phyloP scores from a whole-genome alignment of 495 filamentous ascomycete genomes.

The Annulohypoxylon nitens region DNA sequence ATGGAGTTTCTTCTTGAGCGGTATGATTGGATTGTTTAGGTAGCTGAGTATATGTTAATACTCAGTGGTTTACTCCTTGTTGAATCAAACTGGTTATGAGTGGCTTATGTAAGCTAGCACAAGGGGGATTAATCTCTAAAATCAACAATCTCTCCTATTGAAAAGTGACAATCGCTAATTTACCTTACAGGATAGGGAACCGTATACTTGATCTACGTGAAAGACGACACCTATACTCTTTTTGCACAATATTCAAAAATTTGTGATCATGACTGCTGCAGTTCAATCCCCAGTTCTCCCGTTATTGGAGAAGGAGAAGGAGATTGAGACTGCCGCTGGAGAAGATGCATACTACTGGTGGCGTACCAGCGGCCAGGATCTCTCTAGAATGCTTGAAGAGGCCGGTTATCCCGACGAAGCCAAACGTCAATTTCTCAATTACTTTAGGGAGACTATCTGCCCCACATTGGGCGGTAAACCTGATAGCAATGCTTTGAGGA shows the following conservation, averaged over 20 bases:
- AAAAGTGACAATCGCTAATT: neutral
- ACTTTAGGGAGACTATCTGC: slow-evolving; percentile 10
- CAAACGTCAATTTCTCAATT: slow-evolving; percentile 15
- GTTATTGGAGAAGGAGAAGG: slow-evolving; percentile 1
- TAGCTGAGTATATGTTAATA: neutral
- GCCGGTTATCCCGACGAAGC: neutral
- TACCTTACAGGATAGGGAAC: neutral
- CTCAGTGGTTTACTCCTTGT: neutral
- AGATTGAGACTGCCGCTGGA: neutral
- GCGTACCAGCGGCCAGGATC: slow-evolving; percentile 7
- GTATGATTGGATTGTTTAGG: no score
- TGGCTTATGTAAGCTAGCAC: neutral
- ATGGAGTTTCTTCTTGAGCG: neutral
- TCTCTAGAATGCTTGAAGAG: slow-evolving; percentile 11
- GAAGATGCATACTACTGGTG: slow-evolving; percentile 8
- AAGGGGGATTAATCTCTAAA: neutral
- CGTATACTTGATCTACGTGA: neutral
- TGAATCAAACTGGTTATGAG: neutral
- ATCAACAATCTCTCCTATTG: neutral
- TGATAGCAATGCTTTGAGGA: neutral
- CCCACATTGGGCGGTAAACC: slow-evolving; percentile 5
- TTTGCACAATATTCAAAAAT: neutral
- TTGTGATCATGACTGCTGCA: slow-evolving; percentile 5
- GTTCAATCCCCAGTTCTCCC: slow-evolving; percentile 2
- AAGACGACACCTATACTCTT: neutral